Base-by-base conservation (phyloP, 202 grass and related monocot species). In the Carex sylvatica region DNA sequence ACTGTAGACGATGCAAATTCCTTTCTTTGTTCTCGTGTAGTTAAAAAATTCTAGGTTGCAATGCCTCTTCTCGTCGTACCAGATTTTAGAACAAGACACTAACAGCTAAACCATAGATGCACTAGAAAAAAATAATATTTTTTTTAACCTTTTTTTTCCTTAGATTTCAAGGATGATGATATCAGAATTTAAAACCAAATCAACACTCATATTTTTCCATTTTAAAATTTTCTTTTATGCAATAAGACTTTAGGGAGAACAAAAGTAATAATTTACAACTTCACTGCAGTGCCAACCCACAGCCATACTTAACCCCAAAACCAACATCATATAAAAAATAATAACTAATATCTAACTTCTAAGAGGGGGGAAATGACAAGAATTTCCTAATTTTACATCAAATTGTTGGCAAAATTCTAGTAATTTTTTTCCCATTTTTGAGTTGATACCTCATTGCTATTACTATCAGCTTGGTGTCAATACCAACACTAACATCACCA, bases 251-350 rank as follows among this genome's bases (percentile, higher is more conserved):
- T 20, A 40, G 78, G 36, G 56, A 82, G n/a, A 67, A 82, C 15
- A 69, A 82, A 58, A 58, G 80, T 69, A 55, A 54, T 82, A 82
- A 82, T 82, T 82, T 82, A 82, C 80, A 82, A 33, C 47, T 82
- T 82, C 55, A 68, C 31, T 22, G 61, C 64, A 69, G 18, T 22
- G 64, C 24, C 9, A 80, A 51, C 69, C 40, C 42, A 70, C 69
- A 72, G 69, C 69, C 42, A 51, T 72, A 20, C 20, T 60, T 38
- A 10, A 78, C 74, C 74, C 74, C 74, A 58, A 60, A 78, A 78
- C 38, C 74, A 78, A 38, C 53, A 60, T 78, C 18, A 58, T 49
- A 30, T 31, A 65, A 35, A 82, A 54, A 58, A 70, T 12, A 69
- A 26, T 3, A 70, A 51, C 15, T 22, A 81, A 82, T 33, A 82